Evolutionary conservation across 768 basidiomycete species (phyloP).

Genomic region (Boletales sp.): DNA sequence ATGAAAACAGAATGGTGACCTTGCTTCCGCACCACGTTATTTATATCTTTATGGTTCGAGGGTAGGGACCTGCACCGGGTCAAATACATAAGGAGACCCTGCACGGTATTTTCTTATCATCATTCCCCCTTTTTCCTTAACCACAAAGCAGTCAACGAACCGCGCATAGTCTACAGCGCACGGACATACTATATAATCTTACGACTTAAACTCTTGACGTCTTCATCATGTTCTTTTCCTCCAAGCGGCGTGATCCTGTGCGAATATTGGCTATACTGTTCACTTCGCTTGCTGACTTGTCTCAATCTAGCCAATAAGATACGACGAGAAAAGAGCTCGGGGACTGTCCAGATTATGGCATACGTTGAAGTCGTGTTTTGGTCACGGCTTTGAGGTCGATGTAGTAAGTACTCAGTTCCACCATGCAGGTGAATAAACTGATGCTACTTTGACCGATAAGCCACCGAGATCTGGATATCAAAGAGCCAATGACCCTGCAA

Average conservation of each 20-base stretch:
- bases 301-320: constrained; percentile 4
- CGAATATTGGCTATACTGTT: not conserved
- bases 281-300: not conserved
- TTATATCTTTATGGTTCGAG: constrained; percentile 2
- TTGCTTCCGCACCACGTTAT: constrained; percentile 1
- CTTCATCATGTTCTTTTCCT: constrained; percentile 6
- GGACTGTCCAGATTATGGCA: constrained; percentile 3
- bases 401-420: constrained; percentile 9
- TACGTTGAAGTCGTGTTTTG: constrained; percentile 22
- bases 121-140: not conserved
- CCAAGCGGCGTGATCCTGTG: constrained; percentile 1
- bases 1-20: not conserved
- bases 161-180: not conserved
- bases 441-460: constrained; percentile 1
- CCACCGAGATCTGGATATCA: constrained; percentile 15
- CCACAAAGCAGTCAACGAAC: constrained; percentile 2
- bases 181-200: not conserved
- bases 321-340: constrained; percentile 9
- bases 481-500: constrained; percentile 8
- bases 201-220: constrained; percentile 4
- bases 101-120: not conserved
- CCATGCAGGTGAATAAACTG: not conserved
- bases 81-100: constrained; percentile 3
- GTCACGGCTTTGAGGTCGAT: constrained; percentile 11
- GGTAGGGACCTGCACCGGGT: not conserved